Percentiles rank a stretch among this genome's conserved stretches.
Conservation (phyloP, 192 early-diverging fungal species). For the Gigaspora rosea region DNA sequence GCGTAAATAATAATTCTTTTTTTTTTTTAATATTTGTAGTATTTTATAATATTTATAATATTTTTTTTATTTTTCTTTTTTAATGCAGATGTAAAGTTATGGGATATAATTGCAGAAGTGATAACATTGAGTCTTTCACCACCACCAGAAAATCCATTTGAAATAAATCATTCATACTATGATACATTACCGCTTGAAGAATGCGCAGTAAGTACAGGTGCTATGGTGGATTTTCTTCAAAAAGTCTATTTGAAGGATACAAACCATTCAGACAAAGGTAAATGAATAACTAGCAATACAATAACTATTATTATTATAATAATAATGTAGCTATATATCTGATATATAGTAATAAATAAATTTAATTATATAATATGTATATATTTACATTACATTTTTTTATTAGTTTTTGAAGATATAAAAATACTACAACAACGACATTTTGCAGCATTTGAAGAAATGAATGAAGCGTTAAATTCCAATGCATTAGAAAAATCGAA, state of each 20-base stretch:
- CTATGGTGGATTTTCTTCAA: slow-evolving; percentile 66
- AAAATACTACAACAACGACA: slow-evolving; percentile 43
- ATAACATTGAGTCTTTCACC: slow-evolving; percentile 56
- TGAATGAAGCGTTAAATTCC: slow-evolving; percentile 44
- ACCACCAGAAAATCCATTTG: slow-evolving; percentile 67
- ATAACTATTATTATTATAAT: not conserved
- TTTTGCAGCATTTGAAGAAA: slow-evolving; percentile 44
- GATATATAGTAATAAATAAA: not conserved
- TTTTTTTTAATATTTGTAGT: not conserved
- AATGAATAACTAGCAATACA: not conserved
- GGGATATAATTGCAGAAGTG: slow-evolving; percentile 72
- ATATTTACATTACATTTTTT: not conserved
- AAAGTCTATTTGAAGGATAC: slow-evolving; percentile 57
- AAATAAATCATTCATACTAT: slow-evolving; percentile 62
- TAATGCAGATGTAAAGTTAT: slow-evolving; percentile 54
- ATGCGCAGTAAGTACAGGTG: slow-evolving; percentile 63
- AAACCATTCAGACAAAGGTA: slow-evolving; percentile 45
- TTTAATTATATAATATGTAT: not conserved
- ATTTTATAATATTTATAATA: not conserved
- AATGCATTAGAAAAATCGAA: slow-evolving; percentile 36
- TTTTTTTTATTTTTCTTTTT: not conserved
- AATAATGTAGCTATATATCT: not conserved
- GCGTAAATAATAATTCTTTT: not conserved
- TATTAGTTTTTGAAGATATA: slow-evolving; percentile 45
- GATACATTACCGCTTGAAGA: slow-evolving; percentile 65